These are phyloP conservation scores for Geranomyces variabilis DNA, from an alignment of 192 early-diverging fungal genomes.

Conservation along the genomic window DNA sequence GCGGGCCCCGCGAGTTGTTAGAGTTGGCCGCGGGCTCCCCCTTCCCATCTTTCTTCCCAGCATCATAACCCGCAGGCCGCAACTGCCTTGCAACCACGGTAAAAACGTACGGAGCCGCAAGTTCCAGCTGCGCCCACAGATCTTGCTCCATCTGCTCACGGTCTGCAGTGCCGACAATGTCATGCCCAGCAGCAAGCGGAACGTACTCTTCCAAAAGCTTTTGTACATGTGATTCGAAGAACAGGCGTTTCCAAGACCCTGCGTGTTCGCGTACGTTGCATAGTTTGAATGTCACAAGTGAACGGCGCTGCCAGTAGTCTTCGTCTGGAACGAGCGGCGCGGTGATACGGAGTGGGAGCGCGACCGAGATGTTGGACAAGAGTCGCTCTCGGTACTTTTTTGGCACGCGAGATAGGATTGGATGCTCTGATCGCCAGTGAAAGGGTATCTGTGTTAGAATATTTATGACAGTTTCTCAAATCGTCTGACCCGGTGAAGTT, in stretches of 20 bases:
- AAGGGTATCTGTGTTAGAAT: slow-evolving; percentile 3
- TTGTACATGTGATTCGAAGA: slow-evolving; percentile 52
- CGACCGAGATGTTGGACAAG: slow-evolving; percentile 42
- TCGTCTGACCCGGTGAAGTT: slow-evolving; percentile 5
- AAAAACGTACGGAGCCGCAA: slow-evolving; percentile 45
- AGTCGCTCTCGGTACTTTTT: slow-evolving; percentile 51
- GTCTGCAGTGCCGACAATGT: background rate
- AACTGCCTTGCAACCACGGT: slow-evolving; percentile 43
- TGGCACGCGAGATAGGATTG: slow-evolving; percentile 44
- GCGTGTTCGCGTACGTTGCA: slow-evolving; percentile 40
- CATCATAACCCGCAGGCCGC: slow-evolving; percentile 31
- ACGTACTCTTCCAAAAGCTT: slow-evolving; percentile 43
- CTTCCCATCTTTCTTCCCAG: background rate
- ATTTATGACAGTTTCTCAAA: too few species aligned
- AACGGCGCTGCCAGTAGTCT: slow-evolving; percentile 51
- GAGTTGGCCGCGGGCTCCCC: background rate
- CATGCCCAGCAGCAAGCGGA: slow-evolving; percentile 25
- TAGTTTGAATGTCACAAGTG: slow-evolving; percentile 42
- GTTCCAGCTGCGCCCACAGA: slow-evolving; percentile 35
- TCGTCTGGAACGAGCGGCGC: slow-evolving; percentile 55
- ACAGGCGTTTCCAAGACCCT: slow-evolving; percentile 53
- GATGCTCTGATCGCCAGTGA: slow-evolving; percentile 28
- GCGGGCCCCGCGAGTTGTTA: background rate
- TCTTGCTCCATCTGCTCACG: slow-evolving; percentile 27
- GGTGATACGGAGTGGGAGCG: slow-evolving; percentile 49